Percentiles rank a stretch among this genome's conserved stretches.
These are phyloP conservation scores for Camellia granthamiana DNA, from an alignment of 148 eudicot species.

Conservation along the genomic window DNA sequence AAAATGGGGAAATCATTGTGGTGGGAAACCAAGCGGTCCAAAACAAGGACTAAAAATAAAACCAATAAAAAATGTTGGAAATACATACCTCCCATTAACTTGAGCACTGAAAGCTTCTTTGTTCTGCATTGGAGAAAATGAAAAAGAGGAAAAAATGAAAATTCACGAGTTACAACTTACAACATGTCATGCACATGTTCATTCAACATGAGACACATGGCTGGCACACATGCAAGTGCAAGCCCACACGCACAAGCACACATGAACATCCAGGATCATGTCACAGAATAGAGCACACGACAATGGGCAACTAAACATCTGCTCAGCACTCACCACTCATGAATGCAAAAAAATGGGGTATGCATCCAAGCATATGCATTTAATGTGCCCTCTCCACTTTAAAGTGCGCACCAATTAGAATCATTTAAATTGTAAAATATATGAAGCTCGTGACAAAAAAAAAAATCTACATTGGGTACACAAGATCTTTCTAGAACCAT, in stretches of 20 bases:
- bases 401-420: background rate
- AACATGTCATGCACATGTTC: background rate
- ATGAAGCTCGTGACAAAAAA: background rate
- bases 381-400: background rate
- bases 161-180: background rate
- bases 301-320: background rate
- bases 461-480: background rate
- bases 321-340: background rate
- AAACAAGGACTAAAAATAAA: background rate
- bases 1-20: background rate
- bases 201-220: background rate
- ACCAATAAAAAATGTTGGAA: background rate
- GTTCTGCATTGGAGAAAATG: slow-evolving; percentile 8
- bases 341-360: background rate
- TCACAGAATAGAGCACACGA: background rate
- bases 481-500: too few species aligned
- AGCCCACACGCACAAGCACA: background rate
- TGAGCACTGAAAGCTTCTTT: slow-evolving; percentile 14
- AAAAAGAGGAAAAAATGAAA: background rate
- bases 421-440: background rate
- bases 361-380: background rate
- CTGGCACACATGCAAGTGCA: background rate
- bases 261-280: background rate
- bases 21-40: background rate
- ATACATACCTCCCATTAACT: slow-evolving; percentile 21